Evolutionary conservation across 331 rosid genomes (phyloP), one percentile per base, ranked within the genome.

Genomic region (Arachis monticola): DNA sequence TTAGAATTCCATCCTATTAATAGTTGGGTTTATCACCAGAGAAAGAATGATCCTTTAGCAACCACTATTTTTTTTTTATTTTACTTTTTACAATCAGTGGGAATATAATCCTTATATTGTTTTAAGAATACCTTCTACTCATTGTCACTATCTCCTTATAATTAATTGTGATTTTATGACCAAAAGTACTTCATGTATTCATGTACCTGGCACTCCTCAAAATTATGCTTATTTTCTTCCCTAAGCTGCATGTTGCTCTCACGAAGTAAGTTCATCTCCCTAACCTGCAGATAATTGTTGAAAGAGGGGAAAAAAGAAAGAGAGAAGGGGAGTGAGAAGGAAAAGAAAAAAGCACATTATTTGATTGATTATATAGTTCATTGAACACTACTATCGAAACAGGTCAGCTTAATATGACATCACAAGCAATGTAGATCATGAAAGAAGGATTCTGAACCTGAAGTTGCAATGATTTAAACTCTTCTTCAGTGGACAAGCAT

Each of bases 181-280:
- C 40, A 35, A 35, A 35, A 35, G 14, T 47, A 72, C 30, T 45
- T 38, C 12, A 44, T 12, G 59, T 8, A 52, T 53, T 44, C 32
- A 10, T n/a, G 31, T 80, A 94, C 99, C 99, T 84, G 97, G 81
- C 97, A 94, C 82, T 94, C 99, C 85, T 87, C 97, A 72, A 92
- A 92, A 86, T 94, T 94, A 86, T 94, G 93, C 80, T 94, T 94
- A 75, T 94, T 94, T 87, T 94, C 99, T 90, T 94, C 99, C 81
- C 99, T 89, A 65, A 94, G 93, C 85, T 94, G 99, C 74, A 86
- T 80, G 74, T 94, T 94, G 84, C 99, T 94, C 83, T 94, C 99
- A 38, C 99, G 97, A 76, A 94, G 99, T 70, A 94, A 88, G 87
- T 87, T 92, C 80, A 91, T 85, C 84, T 94, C 99, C 77, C 92